Percentiles rank a stretch among this genome's conserved stretches.
Evolutionary conservation across 768 basidiomycete species (phyloP).

Genomic region (Russula ochroleuca): DNA sequence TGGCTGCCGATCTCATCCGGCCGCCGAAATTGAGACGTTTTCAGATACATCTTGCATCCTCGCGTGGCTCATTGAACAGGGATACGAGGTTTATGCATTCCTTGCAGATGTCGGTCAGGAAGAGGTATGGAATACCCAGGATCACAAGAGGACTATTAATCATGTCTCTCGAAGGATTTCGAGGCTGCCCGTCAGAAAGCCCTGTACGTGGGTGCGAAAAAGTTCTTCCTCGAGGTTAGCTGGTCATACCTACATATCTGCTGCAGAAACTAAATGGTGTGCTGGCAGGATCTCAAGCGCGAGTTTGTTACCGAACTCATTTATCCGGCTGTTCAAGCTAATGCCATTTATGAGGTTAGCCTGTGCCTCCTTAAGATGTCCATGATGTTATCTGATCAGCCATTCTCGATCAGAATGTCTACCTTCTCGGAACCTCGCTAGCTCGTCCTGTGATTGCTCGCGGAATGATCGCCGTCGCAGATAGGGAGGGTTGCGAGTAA

Average conservation of each 20-base stretch:
- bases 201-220: constrained; percentile 86
- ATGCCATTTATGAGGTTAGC: constrained; percentile 92
- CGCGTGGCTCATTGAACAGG: constrained; percentile 97
- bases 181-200: constrained; percentile 89
- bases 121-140: constrained; percentile 48
- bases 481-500: constrained; percentile 91
- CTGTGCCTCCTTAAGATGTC: neutral
- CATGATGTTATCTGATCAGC: neutral
- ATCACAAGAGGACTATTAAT: constrained; percentile 20
- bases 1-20: constrained; percentile 20
- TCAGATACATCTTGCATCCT: constrained; percentile 98
- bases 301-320: constrained; percentile 97
- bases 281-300: constrained; percentile 76
- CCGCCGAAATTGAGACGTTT: neutral
- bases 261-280: neutral
- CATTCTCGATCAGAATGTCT: constrained; percentile 62
- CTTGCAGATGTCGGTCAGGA: constrained; percentile 95
- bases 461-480: constrained; percentile 94
- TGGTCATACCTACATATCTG: neutral
- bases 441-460: constrained; percentile 98
- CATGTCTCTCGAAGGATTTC: constrained; percentile 62
- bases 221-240: constrained; percentile 83
- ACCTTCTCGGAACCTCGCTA: constrained; percentile 95
- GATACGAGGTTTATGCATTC: constrained; percentile 95
- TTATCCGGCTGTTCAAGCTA: constrained; percentile 97